Conservation (phyloP, 208 protist genomes). For the Acanthamoeba sp. region DNA sequence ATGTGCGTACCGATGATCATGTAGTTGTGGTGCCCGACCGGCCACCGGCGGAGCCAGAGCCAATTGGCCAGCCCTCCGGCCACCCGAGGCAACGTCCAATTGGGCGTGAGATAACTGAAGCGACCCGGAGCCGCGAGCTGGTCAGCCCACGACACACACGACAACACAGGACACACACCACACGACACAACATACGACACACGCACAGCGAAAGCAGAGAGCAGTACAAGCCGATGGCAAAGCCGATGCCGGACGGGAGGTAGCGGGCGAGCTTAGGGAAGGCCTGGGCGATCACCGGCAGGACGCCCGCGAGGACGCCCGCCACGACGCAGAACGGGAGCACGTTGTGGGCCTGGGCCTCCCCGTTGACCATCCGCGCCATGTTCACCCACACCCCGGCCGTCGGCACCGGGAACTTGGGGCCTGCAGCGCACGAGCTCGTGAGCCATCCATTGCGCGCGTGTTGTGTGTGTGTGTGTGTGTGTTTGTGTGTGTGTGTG, state of each 20-base stretch:
- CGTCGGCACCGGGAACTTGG: conserved; percentile 74
- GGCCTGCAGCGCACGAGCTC: conserved; percentile 16
- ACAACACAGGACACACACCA: background rate
- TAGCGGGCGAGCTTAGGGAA: background rate
- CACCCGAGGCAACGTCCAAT: conserved; percentile 78
- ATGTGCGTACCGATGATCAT: conserved; percentile 68
- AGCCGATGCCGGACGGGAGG: conserved; percentile 81
- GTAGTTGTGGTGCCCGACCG: conserved; percentile 60
- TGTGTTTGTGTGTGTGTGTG: background rate
- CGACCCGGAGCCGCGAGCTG: background rate
- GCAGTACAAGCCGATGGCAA: conserved; percentile 81
- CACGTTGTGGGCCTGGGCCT: conserved; percentile 66
- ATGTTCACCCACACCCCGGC: conserved; percentile 81
- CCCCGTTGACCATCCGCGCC: conserved; percentile 79
- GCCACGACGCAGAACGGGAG: conserved; percentile 75
- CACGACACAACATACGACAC: background rate
- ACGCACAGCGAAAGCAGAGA: background rate
- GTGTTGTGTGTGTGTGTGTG: background rate
- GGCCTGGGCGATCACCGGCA: conserved; percentile 62
- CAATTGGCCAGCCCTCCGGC: conserved; percentile 75
- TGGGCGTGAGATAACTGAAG: conserved; percentile 72
- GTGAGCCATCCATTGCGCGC: background rate
- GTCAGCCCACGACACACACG: background rate
- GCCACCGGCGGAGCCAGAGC: conserved; percentile 67
- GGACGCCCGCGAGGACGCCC: conserved; percentile 42